Evolutionary conservation across 2,329 filamentous ascomycete genomes (phyloP), one percentile per base, ranked within the genome.

Genomic region (Emergomyces pasteurianus): DNA sequence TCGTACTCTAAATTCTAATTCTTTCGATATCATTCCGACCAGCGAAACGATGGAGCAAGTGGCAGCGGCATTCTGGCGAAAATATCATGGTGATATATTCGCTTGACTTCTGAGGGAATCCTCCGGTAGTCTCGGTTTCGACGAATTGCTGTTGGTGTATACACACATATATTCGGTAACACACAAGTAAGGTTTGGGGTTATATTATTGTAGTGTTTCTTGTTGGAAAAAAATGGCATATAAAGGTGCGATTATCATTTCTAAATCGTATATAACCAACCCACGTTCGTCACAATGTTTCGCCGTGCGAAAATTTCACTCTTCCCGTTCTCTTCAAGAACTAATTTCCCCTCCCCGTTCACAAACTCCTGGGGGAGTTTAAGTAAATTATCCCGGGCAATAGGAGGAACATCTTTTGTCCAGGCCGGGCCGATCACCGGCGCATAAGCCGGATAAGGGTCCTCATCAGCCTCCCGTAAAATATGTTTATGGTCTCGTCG

Each of bases 1-100:
- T 54, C 67, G 68, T 34, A 68, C 64, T 7, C 61, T 72, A 61
- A 71, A 69, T 46, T 61, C 68, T 47, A 68, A 68, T 53, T 65
- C 64, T 18, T 69, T 69, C 46, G 71, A 73, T 38, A 62, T 68
- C 31, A 43, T 67, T 26, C 71, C 71, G 1, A 67, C 71, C 60
- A 54, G 63, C 14, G 28, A 42, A 36, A 72, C 69, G 18, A 71
- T 73, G 70, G 60, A 66, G 43, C 62, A 63, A 7, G 64, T 73
- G 8, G 69, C 68, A 42, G 63, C 60, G 5, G 68, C 67, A n/a
- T 72, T 73, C 60, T 66, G 65, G 65, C 47, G 52, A 28, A 55
- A 55, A 16, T 65, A 63, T 59, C 64, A 65, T 31, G 67, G 70
- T 50, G 65, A 69, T 16, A 64, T 66, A 40, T 69, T 70, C 58